Evolutionary conservation across 345 rosid species (phyloP).

Genomic region (Firmiana major): DNA sequence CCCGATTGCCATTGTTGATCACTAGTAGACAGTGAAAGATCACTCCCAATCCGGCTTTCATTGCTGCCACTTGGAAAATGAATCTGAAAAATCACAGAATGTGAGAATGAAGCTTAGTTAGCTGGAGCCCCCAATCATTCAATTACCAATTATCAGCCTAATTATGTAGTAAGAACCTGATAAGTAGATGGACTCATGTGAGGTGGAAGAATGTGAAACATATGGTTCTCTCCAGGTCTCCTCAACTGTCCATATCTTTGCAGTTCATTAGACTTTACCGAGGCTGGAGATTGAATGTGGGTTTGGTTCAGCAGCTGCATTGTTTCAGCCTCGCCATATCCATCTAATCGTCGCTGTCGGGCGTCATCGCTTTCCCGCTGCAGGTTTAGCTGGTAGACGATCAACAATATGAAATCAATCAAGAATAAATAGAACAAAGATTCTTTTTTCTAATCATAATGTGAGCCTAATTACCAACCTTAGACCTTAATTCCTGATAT

Average conservation of each 20-base stretch:
- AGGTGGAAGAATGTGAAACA: conserved; percentile 39
- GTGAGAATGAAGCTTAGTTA: not conserved
- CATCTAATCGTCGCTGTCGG: conserved; percentile 17
- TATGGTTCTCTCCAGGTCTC: conserved; percentile 28
- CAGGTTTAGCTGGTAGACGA: conserved; percentile 12
- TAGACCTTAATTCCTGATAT: conserved; percentile 33
- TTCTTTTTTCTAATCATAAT: not conserved
- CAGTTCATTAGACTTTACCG: conserved; percentile 25
- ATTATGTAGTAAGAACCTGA: conserved; percentile 17
- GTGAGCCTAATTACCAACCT: conserved; percentile 25
- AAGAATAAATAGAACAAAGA: not conserved
- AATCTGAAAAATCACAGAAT: not conserved
- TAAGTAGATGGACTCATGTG: conserved; percentile 26
- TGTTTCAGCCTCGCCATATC: conserved; percentile 45
- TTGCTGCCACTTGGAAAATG: conserved; percentile 53
- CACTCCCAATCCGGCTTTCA: conserved; percentile 53
- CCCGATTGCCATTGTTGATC: conserved; percentile 51
- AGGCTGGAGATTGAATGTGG: conserved; percentile 45
- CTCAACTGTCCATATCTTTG: conserved; percentile 39
- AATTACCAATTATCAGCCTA: not conserved
- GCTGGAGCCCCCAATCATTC: not conserved
- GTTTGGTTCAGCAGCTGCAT: conserved; percentile 54
- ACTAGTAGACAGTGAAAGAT: conserved; percentile 47
- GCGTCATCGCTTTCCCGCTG: conserved; percentile 28
- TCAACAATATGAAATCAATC: not conserved